Evolutionary conservation across 1,139 yeast genomes (phyloP), one percentile per base, ranked within the genome.

Genomic region (Yamadazyma trypodendri): DNA sequence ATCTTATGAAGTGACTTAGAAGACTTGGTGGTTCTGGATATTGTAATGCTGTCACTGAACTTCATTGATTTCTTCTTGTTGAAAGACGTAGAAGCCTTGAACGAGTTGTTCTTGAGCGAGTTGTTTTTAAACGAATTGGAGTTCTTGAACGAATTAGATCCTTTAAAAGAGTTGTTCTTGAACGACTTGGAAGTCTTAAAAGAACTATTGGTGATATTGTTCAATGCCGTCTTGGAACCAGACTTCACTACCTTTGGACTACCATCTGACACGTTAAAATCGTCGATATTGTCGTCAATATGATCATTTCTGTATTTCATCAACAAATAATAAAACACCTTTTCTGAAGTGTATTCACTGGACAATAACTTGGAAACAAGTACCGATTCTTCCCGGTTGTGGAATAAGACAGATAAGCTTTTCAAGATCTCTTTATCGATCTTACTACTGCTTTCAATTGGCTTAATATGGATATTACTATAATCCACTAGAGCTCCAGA

Each of bases 401-500:
- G 97, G 81, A 96, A 92, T 41, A 92, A 65, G 22, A 90, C 89
- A 39, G 88, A 87, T 48, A 94, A 70, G 53, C 88, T 90, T 52
- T 86, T 84, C 51, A 92, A 69, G 36, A 92, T 87, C 54, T 89
- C 95, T 42, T 69, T 68, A 60, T 92, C 97, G 39, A 92, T 81
- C 36, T 81, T 84, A 12, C 65, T 68, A 30, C 61, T 63, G 3
- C 79, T 67, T 24, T 62, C 61, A 30, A 86, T 66, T 29, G 81
- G 76, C 43, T 65, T 70, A 43, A 77, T 56, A 46, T 73, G 63
- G 41, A 56, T 55, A 41, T 49, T 59, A 44, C 48, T 58, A 39
- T 55, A 53, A 48, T 56, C 60, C 27, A 54, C 40, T 3, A 52
- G 44, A 35, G 51, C 61, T 44, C 47, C 56, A 29, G 36, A 39